Evolutionary conservation across 768 basidiomycete genomes (phyloP).

Genomic region (Floccularia luteovirens): DNA sequence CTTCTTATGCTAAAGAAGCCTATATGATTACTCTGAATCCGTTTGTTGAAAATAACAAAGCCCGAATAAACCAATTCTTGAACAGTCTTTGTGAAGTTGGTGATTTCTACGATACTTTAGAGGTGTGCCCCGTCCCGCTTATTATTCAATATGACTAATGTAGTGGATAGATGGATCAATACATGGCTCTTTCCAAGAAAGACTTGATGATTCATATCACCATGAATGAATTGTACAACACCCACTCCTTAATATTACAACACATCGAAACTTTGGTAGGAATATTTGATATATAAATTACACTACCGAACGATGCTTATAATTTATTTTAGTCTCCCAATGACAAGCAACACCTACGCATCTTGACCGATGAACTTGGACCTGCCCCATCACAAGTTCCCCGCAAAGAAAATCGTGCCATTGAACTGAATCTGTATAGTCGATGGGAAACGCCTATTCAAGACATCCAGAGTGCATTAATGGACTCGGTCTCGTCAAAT

Average conservation of each 20-base stretch:
- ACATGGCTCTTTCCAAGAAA: constrained; percentile 99
- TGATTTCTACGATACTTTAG: constrained; percentile 97
- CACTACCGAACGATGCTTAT: neutral
- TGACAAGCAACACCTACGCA: constrained; percentile 95
- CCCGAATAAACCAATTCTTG: constrained; percentile 94
- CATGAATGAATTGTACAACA: constrained; percentile 98
- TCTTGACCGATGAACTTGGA: constrained; percentile 94
- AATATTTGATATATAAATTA: neutral
- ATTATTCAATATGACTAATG: constrained; percentile 2
- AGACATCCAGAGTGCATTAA: constrained; percentile 91
- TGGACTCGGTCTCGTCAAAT: constrained; percentile 94
- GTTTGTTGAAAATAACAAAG: constrained; percentile 98
- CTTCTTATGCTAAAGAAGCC: constrained; percentile 93
- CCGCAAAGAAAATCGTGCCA: constrained; percentile 93
- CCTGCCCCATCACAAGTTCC: constrained; percentile 92
- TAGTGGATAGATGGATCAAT: constrained; percentile 87
- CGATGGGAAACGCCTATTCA: constrained; percentile 99
- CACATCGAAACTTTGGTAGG: constrained; percentile 92
- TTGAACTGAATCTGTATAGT: constrained; percentile 89
- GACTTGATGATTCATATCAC: constrained; percentile 98
- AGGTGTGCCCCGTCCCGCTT: constrained; percentile 45
- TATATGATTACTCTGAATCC: constrained; percentile 99
- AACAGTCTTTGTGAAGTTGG: constrained; percentile 97
- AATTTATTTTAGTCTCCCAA: constrained; percentile 69
- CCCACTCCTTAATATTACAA: constrained; percentile 90